These are phyloP conservation scores for Diplodia intermedia DNA, from an alignment of 2,329 filamentous ascomycete genomes.

Conservation along the genomic window DNA sequence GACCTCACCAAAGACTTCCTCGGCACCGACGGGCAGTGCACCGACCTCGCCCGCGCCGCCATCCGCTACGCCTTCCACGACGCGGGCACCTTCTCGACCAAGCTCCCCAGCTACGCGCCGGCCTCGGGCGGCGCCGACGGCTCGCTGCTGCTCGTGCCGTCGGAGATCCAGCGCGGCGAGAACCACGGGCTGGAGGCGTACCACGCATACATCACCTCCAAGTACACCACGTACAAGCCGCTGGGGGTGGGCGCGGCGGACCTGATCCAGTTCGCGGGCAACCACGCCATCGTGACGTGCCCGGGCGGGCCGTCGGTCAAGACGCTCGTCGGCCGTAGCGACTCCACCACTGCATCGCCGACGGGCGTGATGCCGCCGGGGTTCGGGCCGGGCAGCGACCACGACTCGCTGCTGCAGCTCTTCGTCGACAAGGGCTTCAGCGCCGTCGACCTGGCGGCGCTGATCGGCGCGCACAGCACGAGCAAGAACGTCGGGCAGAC, in stretches of 20 bases:
- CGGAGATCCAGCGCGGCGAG: conserved; percentile 47
- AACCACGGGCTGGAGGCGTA: conserved; percentile 54
- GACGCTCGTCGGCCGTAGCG: conserved; percentile 58
- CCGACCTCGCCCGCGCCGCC: conserved; percentile 40
- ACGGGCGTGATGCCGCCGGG: conserved; percentile 54
- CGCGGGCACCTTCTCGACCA: conserved; percentile 34
- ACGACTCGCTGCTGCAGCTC: conserved; percentile 54
- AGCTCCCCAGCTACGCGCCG: not conserved
- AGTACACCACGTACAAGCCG: conserved; percentile 49
- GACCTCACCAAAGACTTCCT: conserved; percentile 39
- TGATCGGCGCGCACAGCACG: conserved; percentile 62
- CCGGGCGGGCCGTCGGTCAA: conserved; percentile 59
- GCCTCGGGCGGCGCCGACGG: conserved; percentile 50
- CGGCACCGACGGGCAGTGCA: conserved; percentile 37
- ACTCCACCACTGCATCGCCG: conserved; percentile 51
- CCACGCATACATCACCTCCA: conserved; percentile 46
- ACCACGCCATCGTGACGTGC: conserved; percentile 58
- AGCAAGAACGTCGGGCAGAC: conserved; percentile 51
- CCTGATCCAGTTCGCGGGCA: conserved; percentile 59
- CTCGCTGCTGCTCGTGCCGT: conserved; percentile 47
- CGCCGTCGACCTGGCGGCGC: conserved; percentile 59
- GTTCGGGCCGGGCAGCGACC: conserved; percentile 46
- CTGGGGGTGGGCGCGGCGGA: conserved; percentile 61
- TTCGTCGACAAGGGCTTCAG: conserved; percentile 61
- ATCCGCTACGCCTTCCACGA: conserved; percentile 47